Conservation (phyloP, 257 asterid genomes). For the Capsicum pubescens region DNA sequence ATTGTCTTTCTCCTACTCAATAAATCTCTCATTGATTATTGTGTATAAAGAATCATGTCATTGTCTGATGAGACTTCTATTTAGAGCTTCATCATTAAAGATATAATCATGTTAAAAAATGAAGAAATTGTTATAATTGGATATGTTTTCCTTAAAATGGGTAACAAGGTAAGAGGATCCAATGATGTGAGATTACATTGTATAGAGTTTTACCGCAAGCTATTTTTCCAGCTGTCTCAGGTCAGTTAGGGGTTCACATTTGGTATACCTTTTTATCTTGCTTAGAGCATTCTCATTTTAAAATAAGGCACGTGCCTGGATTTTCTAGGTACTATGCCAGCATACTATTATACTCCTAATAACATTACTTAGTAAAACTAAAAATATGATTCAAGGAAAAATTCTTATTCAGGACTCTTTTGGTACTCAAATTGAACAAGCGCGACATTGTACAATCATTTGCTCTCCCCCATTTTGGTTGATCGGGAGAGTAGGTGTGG, state of each 20-base stretch:
- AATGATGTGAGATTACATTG: neutral
- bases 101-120: too few relatives aligned
- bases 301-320: neutral
- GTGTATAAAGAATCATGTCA: too few relatives aligned
- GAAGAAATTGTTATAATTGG: too few relatives aligned
- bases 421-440: neutral
- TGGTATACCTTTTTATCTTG: conserved; percentile 16
- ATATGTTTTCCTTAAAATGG: neutral
- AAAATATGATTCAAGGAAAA: neutral
- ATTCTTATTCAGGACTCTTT: neutral
- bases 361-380: neutral
- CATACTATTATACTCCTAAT: neutral
- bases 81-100: too few relatives aligned
- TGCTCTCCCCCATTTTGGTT: neutral
- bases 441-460: neutral
- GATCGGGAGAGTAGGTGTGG: neutral
- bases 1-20: too few relatives aligned
- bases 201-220: neutral
- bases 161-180: neutral
- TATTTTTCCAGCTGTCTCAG: neutral
- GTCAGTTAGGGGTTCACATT: neutral
- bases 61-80: neutral
- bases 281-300: neutral
- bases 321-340: neutral
- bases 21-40: too few relatives aligned